Evolutionary conservation across 257 asterid species (phyloP), one percentile per base, ranked within the genome.

Genomic region (Forsythia viridissima): DNA sequence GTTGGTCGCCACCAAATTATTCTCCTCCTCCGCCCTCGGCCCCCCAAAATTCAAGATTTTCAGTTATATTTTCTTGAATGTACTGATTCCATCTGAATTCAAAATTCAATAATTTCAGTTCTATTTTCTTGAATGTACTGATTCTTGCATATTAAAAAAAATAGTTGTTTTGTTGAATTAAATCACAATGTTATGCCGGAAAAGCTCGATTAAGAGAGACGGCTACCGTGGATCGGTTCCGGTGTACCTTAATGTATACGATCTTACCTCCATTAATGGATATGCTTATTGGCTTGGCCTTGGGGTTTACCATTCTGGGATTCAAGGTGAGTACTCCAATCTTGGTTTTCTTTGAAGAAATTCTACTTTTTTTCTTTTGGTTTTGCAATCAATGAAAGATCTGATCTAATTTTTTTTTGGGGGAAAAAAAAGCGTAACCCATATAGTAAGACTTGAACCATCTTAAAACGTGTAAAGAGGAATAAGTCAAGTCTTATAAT

Each of bases 281-380:
- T 87, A 84, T 40, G 90, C 90, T 46, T 87, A 84, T 57, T 87
- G 90, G 90, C 21, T 87, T 15, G 90, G 90, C 39, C 88, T 87
- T 7, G 90, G 90, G 15, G 87, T 82, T 72, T 87, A 82, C 74
- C 90, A 87, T 82, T 87, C 90, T 13, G 90, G 88, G 2, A 81
- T 87, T 76, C 86, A 87, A 87, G 90, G 90, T 84, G 15, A 74
- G 77, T 55, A 40, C 36, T 80, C 59, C 70, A 63, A 63, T 63
- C 70, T 63, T 63, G 16, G 39, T 21, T 63, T 68, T 15, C 63
- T 71, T 73, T 13, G 24, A 24, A 63, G 70, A 24, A 24, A 9
- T 63, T 8, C 39, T 16, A n/a, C 3, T 57, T 21, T 63, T 10
- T 21, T 21, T 3, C 3, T 63, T 10, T 63, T 24, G 41, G 9